Evolutionary conservation across 2,329 filamentous ascomycete genomes (phyloP).

Genomic region (Penicillium janthinellum): DNA sequence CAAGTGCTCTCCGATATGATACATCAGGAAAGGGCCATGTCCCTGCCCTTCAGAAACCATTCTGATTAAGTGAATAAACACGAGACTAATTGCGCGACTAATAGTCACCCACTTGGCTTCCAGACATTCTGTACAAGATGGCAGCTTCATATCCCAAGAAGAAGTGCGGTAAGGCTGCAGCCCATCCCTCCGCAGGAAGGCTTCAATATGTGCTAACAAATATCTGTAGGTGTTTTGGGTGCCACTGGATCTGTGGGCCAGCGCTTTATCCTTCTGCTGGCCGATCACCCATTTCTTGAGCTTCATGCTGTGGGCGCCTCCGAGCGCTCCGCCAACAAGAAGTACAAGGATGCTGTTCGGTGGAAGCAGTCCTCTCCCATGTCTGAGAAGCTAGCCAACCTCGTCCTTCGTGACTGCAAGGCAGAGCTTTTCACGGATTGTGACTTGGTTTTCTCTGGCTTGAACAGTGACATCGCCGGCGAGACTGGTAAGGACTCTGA

Average conservation of each 20-base stretch:
- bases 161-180: conserved; percentile 41
- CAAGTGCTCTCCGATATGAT: conserved; percentile 3
- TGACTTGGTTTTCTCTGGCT: conserved; percentile 88
- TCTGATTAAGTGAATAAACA: background rate
- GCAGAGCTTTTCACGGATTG: conserved; percentile 83
- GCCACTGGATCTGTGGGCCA: conserved; percentile 94
- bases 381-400: conserved; percentile 70
- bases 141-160: conserved; percentile 37
- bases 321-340: conserved; percentile 84
- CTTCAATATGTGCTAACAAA: conserved; percentile 20
- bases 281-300: conserved; percentile 81
- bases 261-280: conserved; percentile 89
- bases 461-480: conserved; percentile 90
- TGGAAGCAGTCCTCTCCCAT: conserved; percentile 94
- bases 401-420: conserved; percentile 83
- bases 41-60: background rate
- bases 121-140: conserved; percentile 28
- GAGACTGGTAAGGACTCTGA: conserved; percentile 69
- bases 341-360: conserved; percentile 87
- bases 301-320: conserved; percentile 90
- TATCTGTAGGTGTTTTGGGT: conserved; percentile 69
- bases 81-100: background rate
- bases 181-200: background rate
- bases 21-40: background rate
- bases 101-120: conserved; percentile 4